Base-by-base conservation (phyloP, 768 basidiomycete species). In the Porphyrellus cyaneotinctus region DNA sequence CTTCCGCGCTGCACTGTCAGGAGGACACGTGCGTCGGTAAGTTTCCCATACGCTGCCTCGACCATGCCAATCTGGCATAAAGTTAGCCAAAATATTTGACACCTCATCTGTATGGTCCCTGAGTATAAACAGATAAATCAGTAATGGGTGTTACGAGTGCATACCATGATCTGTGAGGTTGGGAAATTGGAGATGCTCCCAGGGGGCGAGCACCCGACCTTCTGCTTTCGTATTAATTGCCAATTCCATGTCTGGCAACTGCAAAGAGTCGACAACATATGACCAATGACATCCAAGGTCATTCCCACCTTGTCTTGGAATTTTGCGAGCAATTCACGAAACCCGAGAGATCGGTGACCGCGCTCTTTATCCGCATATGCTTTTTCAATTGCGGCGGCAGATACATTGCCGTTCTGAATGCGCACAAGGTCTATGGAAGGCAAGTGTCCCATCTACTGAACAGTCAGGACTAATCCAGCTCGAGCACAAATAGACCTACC, bases 201-300 rank as follows among this genome's bases (percentile, higher is more conserved):
- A 97, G 37, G 93, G 89, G 6, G 95, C 86, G 14, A 99, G 76
- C 9, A 99, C 83, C 15, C 97, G 85, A 12, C 95, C 91, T 72
- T 98, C 97, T 1, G 94, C 88, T 72, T 87, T 89, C 22, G 89
- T 84, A 61, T 97, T 98, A 71, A 99, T 83, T 0, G 97, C 83
- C 58, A 99, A 85, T 61, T 97, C 88, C 85, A 99, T 85, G 73
- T 98, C 85, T 13, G 95, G 95, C 5, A 98, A 78, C 84, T 93
- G 41, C 33, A 22, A 35, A 28, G 4, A 11, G 32, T 59, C 15
- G 55, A 23, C 4, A 39, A 24, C 3, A 31, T 2, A 31, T 33
- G 18, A 9, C 9, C 18, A 42, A 23, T 17, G 17, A 2, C 20
- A 10, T 4, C 4, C n/a, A 24, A 9, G n/a, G 2, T 43, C 12